Evolutionary conservation across 2,329 filamentous ascomycete species (phyloP).

Genomic region (Hortaea sp.): DNA sequence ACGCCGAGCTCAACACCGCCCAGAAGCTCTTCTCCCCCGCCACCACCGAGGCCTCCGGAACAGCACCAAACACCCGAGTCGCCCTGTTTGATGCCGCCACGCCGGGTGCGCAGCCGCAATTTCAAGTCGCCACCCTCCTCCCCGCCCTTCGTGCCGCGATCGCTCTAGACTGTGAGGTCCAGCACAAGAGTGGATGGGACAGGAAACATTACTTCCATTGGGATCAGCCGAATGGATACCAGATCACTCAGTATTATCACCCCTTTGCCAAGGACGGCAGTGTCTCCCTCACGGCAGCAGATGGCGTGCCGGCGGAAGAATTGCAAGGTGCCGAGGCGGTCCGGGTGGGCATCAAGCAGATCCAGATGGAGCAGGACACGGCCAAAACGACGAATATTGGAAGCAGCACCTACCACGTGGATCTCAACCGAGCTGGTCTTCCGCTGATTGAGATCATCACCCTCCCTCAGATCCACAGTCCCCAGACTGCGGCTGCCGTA

Average conservation of each 20-base stretch:
- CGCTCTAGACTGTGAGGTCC: conserved; percentile 69
- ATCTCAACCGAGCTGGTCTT: conserved; percentile 87
- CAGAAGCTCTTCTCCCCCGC: conserved; percentile 74
- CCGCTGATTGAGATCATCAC: conserved; percentile 95
- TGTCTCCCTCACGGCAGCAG: conserved; percentile 60
- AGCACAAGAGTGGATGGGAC: conserved; percentile 74
- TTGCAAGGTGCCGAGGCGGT: conserved; percentile 55
- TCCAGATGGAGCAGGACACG: conserved; percentile 97
- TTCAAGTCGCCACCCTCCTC: conserved; percentile 73
- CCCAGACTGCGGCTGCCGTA: conserved; percentile 75
- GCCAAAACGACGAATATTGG: conserved; percentile 82
- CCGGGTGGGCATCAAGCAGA: conserved; percentile 74
- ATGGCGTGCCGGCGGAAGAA: conserved; percentile 70
- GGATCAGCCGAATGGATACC: conserved; percentile 92
- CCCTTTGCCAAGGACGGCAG: conserved; percentile 59
- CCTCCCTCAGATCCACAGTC: conserved; percentile 75
- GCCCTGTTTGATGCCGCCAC: conserved; percentile 81
- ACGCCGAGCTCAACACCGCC: conserved; percentile 84
- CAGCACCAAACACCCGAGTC: conserved; percentile 61
- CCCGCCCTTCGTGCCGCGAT: conserved; percentile 86
- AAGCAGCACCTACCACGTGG: conserved; percentile 64
- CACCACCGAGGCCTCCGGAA: conserved; percentile 11
- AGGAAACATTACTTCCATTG: conserved; percentile 99
- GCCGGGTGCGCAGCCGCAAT: conserved; percentile 76
- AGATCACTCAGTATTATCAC: conserved; percentile 90